Percentiles rank a stretch among this genome's conserved stretches.
phyloP scores from a whole-genome alignment of 164 flowering plant genomes.

The Vitis rotundifolia region DNA sequence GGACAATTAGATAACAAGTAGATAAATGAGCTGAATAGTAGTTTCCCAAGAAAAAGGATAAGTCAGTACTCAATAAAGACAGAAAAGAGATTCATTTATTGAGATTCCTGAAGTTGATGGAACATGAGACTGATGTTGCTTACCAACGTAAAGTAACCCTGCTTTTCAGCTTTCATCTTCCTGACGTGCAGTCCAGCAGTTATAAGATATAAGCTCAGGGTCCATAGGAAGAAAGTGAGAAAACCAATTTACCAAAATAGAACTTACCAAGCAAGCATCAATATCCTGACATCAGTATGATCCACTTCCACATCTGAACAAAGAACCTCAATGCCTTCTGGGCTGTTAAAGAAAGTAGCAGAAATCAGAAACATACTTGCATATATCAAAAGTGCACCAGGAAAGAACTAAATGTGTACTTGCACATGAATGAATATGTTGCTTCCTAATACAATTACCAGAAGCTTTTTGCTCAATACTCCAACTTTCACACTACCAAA shows the following conservation, averaged over 20 bases:
- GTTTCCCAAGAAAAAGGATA: too few relatives aligned
- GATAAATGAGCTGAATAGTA: too few relatives aligned
- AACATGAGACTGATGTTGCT: conserved; percentile 8
- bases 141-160: conserved; percentile 93
- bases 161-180: conserved; percentile 95
- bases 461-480: too few relatives aligned
- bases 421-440: too few relatives aligned
- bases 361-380: neutral
- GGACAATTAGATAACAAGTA: too few relatives aligned
- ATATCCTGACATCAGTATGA: conserved; percentile 81
- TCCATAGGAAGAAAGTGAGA: neutral
- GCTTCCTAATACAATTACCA: too few relatives aligned
- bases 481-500: too few relatives aligned
- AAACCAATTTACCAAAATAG: neutral
- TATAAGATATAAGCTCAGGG: neutral
- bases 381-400: neutral
- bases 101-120: too few relatives aligned
- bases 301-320: conserved; percentile 85
- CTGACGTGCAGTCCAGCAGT: conserved; percentile 39
- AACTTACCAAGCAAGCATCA: conserved; percentile 94
- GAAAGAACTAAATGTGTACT: too few relatives aligned
- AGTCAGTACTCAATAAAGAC: neutral
- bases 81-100: neutral
- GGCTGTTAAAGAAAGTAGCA: conserved; percentile 48
- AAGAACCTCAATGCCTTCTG: conserved; percentile 90